phyloP scores from a whole-genome alignment of 2,329 filamentous ascomycete species.

The Camillea tinctor region DNA sequence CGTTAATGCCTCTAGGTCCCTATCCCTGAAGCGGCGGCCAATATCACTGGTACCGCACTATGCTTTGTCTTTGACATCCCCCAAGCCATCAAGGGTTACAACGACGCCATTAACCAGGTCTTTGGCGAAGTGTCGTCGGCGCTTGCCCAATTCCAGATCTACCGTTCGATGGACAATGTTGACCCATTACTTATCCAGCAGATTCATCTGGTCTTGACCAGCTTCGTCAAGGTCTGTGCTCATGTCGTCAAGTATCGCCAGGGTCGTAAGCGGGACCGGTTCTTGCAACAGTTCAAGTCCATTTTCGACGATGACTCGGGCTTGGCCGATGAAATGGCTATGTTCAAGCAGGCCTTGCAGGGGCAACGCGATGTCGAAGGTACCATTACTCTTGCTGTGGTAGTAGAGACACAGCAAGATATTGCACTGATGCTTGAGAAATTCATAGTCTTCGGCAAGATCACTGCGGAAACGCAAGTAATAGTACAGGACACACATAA shows the following conservation, averaged over 20 bases:
- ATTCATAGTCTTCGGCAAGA: conserved; percentile 12
- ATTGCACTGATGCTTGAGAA: not conserved
- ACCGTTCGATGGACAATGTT: conserved; percentile 19
- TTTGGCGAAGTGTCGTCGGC: conserved; percentile 21
- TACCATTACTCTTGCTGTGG: conserved; percentile 20
- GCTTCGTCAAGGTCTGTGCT: conserved; percentile 28
- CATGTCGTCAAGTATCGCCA: conserved; percentile 31
- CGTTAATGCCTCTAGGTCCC: conserved; percentile 16
- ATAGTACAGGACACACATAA: conserved; percentile 16
- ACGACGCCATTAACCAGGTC: conserved; percentile 20
- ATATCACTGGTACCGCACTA: conserved; percentile 18
- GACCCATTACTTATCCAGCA: conserved; percentile 13
- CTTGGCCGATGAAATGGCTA: conserved; percentile 18
- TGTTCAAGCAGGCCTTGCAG: conserved; percentile 19
- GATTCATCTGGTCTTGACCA: conserved; percentile 24
- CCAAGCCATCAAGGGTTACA: conserved; percentile 19
- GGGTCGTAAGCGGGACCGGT: conserved; percentile 18
- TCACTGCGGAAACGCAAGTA: conserved; percentile 9
- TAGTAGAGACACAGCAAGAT: conserved; percentile 6
- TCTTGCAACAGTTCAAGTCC: conserved; percentile 17
- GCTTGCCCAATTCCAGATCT: conserved; percentile 27
- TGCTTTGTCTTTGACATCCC: conserved; percentile 28
- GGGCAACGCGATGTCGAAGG: conserved; percentile 24
- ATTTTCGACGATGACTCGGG: conserved; percentile 25
- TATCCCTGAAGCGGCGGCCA: conserved; percentile 17